A percentile compares a stretch with the other conserved stretches of the same genome.
Evolutionary conservation across 805 yeast species (phyloP).

Genomic region (Blastobotrys parvus): DNA sequence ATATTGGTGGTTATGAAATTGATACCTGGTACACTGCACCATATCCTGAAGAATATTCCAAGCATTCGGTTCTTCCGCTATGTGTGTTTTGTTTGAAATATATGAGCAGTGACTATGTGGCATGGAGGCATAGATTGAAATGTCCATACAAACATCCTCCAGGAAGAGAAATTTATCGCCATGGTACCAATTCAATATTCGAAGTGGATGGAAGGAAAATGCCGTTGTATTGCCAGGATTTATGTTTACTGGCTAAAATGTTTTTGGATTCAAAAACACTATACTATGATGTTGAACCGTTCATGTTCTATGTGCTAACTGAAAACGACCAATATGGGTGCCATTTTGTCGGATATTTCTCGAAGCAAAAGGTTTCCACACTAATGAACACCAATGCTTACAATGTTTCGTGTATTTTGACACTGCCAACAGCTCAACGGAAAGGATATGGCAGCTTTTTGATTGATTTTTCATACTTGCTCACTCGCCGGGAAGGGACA

Average conservation of each 20-base stretch:
- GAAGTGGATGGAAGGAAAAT: slow-evolving; percentile 89
- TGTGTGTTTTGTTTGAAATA: slow-evolving; percentile 84
- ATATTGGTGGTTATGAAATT: slow-evolving; percentile 64
- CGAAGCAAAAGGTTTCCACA: slow-evolving; percentile 55
- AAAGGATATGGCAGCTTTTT: slow-evolving; percentile 83
- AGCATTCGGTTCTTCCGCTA: slow-evolving; percentile 52
- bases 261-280: slow-evolving; percentile 86
- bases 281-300: slow-evolving; percentile 93
- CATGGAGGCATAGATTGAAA: slow-evolving; percentile 63
- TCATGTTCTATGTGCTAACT: slow-evolving; percentile 77
- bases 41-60: slow-evolving; percentile 78
- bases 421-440: slow-evolving; percentile 80
- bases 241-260: slow-evolving; percentile 82
- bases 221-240: slow-evolving; percentile 75
- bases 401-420: slow-evolving; percentile 84
- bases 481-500: slow-evolving; percentile 66
- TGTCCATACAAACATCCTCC: slow-evolving; percentile 75
- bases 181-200: slow-evolving; percentile 62
- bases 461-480: slow-evolving; percentile 80
- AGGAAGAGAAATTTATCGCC: slow-evolving; percentile 84
- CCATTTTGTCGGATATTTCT: slow-evolving; percentile 90
- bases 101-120: slow-evolving; percentile 58
- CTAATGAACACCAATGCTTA: slow-evolving; percentile 28
- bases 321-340: slow-evolving; percentile 50
- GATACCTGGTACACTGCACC: slow-evolving; percentile 93